Conservation (phyloP, 2,329 filamentous ascomycete species). For the Kalaharituber pfeilii region DNA sequence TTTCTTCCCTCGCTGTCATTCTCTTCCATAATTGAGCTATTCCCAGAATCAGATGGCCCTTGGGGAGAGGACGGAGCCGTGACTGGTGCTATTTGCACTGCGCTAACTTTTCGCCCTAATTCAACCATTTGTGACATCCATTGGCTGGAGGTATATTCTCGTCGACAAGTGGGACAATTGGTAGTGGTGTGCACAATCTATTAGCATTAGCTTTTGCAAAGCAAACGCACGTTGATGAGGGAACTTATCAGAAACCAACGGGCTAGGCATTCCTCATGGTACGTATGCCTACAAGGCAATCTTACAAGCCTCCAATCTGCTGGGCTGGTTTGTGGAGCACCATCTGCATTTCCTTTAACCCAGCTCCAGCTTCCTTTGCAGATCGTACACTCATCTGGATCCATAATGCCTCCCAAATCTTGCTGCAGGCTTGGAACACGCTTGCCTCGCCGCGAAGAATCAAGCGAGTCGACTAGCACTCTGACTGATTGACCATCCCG, state of each 20-base stretch:
- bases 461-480: neutral
- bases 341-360: neutral
- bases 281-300: neutral
- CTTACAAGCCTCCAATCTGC: neutral
- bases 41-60: neutral
- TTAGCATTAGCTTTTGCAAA: neutral
- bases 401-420: neutral
- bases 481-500: neutral
- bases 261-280: neutral
- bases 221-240: neutral
- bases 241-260: slow-evolving; percentile 1
- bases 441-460: neutral
- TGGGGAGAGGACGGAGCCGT: neutral
- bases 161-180: neutral
- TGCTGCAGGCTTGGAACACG: neutral
- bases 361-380: neutral
- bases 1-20: neutral
- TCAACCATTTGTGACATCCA: neutral
- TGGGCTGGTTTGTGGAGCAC: neutral
- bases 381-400: slow-evolving; percentile 1
- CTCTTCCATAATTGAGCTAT: neutral
- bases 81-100: neutral
- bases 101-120: neutral
- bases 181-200: neutral
- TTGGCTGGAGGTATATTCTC: neutral